Percentiles rank a stretch among this genome's conserved stretches.
These are phyloP conservation scores for Emydomyces testavorans DNA, from an alignment of 2,329 filamentous ascomycete genomes.

Conservation along the genomic window DNA sequence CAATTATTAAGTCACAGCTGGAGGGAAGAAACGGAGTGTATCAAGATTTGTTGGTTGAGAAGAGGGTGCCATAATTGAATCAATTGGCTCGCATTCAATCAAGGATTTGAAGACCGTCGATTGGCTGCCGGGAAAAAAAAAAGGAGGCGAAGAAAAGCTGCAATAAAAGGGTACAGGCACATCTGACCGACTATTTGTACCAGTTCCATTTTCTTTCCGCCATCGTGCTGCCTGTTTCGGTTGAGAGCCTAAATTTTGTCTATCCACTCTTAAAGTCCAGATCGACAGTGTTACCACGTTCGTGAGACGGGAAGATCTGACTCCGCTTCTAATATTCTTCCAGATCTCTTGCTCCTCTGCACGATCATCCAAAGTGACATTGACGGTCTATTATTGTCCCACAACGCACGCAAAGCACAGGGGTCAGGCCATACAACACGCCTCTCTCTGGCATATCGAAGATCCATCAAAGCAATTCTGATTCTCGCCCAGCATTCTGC, in stretches of 20 bases:
- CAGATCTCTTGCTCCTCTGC: slow-evolving; percentile 7
- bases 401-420: slow-evolving; percentile 1
- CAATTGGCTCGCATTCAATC: neutral
- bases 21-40: slow-evolving; percentile 7
- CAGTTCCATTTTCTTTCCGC: slow-evolving; percentile 1
- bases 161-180: slow-evolving; percentile 10
- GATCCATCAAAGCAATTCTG: slow-evolving; percentile 8
- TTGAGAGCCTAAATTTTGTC: neutral
- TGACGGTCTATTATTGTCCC: slow-evolving; percentile 1
- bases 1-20: slow-evolving; percentile 4
- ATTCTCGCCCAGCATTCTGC: neutral
- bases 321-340: slow-evolving; percentile 8
- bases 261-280: slow-evolving; percentile 7
- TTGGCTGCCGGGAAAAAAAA: slow-evolving; percentile 5
- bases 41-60: slow-evolving; percentile 10
- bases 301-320: slow-evolving; percentile 9
- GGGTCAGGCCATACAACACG: neutral
- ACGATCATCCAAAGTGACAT: slow-evolving; percentile 7
- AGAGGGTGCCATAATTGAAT: neutral
- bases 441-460: neutral
- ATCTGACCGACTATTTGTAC: slow-evolving; percentile 12
- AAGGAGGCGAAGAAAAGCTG: slow-evolving; percentile 9
- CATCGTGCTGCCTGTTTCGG: neutral
- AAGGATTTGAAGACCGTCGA: slow-evolving; percentile 4
- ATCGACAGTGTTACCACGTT: slow-evolving; percentile 11